Conservation (phyloP, 305 asterid genomes). For the Striga hermonthica region DNA sequence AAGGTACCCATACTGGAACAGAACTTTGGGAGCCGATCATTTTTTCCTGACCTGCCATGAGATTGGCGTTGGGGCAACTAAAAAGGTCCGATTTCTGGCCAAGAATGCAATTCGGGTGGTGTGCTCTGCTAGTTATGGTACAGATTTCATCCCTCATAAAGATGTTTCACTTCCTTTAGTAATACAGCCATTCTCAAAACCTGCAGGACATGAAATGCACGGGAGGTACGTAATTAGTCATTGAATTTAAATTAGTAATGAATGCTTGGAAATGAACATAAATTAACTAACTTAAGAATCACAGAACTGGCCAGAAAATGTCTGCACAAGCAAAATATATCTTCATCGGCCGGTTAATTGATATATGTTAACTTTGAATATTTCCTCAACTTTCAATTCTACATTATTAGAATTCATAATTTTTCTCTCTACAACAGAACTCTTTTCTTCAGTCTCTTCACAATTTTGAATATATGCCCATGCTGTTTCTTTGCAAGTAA, state of each 20-base stretch:
- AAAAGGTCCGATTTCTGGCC: slow-evolving; percentile 9
- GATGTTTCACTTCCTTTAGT: slow-evolving; percentile 31
- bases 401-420: no score
- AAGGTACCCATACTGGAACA: slow-evolving; percentile 29
- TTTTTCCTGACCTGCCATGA: slow-evolving; percentile 27
- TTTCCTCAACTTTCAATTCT: no score
- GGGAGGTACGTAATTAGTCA: slow-evolving; percentile 12
- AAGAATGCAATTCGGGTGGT: slow-evolving; percentile 33
- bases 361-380: no score
- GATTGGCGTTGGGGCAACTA: slow-evolving; percentile 11
- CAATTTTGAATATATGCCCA: neutral
- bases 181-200: slow-evolving; percentile 14
- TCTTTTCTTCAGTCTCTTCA: neutral
- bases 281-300: neutral
- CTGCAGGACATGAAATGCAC: neutral
- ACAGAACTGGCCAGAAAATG: neutral
- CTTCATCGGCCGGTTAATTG: no score
- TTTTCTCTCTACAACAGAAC: no score
- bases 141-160: slow-evolving; percentile 29
- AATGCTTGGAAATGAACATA: neutral
- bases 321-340: no score
- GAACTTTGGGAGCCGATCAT: slow-evolving; percentile 28
- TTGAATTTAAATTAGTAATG: neutral
- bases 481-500: no score
- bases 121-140: slow-evolving; percentile 17